These are phyloP conservation scores for Magnolia sinica DNA, from an alignment of 164 flowering plant genomes.

Conservation along the genomic window DNA sequence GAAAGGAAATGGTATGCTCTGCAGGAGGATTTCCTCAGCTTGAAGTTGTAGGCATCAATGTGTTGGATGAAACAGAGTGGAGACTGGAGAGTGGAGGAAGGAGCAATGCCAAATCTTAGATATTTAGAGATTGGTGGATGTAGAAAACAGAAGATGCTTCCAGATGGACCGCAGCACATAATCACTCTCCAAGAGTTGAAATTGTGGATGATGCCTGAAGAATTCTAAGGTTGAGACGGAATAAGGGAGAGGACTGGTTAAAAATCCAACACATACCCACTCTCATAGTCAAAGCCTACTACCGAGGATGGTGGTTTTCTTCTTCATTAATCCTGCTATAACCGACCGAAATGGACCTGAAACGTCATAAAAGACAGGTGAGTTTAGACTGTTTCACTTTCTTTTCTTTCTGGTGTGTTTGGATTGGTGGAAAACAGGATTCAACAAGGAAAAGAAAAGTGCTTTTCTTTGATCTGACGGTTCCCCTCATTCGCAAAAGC, in stretches of 20 bases:
- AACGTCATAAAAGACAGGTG: too few relatives aligned
- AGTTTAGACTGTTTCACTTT: too few relatives aligned
- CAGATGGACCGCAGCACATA: constrained; percentile 25
- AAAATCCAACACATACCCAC: not conserved
- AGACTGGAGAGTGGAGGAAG: constrained; percentile 3
- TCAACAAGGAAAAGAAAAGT: too few relatives aligned
- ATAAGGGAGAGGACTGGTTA: not conserved
- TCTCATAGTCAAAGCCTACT: not conserved
- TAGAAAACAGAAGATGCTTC: constrained; percentile 20
- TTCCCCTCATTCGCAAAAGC: too few relatives aligned
- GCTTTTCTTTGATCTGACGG: too few relatives aligned
- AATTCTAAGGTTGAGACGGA: not conserved
- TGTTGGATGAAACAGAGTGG: not conserved
- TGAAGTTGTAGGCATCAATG: not conserved
- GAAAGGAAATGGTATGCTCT: constrained; percentile 7
- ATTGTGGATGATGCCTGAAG: not conserved
- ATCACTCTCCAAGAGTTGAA: constrained; percentile 15
- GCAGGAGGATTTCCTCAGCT: not conserved
- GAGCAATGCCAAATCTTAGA: constrained; percentile 1
- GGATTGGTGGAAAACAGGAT: too few relatives aligned
- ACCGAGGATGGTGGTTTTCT: too few relatives aligned
- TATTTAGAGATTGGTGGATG: constrained; percentile 3
- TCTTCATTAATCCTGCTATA: too few relatives aligned
- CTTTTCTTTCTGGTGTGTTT: too few relatives aligned
- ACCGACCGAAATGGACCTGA: too few relatives aligned